These are phyloP conservation scores for Pythium vanterpoolii DNA, from an alignment of 352 stramenopile genomes.

Conservation along the genomic window DNA sequence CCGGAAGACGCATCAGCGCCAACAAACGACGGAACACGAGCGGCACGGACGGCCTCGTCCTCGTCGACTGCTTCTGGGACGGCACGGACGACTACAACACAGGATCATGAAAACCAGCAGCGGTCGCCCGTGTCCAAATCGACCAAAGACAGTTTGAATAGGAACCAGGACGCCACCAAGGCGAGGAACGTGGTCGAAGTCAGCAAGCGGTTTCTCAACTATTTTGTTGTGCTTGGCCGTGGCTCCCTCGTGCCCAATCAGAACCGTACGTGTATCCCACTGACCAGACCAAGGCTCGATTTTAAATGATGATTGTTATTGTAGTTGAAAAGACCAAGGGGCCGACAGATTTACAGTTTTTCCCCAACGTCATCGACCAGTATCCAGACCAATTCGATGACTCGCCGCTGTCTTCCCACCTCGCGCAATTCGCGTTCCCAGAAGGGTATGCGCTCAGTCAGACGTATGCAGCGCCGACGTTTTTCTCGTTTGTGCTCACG, in stretches of 20 bases:
- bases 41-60: slow-evolving; percentile 5
- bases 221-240: slow-evolving; percentile 78
- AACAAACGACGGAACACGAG: slow-evolving; percentile 7
- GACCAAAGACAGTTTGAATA: slow-evolving; percentile 22
- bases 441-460: slow-evolving; percentile 65
- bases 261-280: slow-evolving; percentile 42
- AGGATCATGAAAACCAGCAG: slow-evolving; percentile 38
- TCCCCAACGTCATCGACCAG: slow-evolving; percentile 55
- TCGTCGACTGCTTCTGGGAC: neutral
- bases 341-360: slow-evolving; percentile 66
- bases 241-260: slow-evolving; percentile 56
- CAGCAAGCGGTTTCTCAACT: slow-evolving; percentile 78
- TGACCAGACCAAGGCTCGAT: neutral
- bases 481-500: slow-evolving; percentile 85
- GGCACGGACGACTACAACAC: neutral
- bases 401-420: slow-evolving; percentile 52
- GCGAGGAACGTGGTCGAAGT: slow-evolving; percentile 65
- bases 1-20: neutral
- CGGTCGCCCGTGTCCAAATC: slow-evolving; percentile 23
- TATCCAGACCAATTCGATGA: slow-evolving; percentile 65
- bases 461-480: slow-evolving; percentile 51
- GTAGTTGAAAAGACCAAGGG: slow-evolving; percentile 72
- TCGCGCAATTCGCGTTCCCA: slow-evolving; percentile 79
- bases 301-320: neutral
- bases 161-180: slow-evolving; percentile 35